These are phyloP conservation scores for Hibiscus mutabilis DNA, from an alignment of 345 rosid genomes.

Conservation along the genomic window DNA sequence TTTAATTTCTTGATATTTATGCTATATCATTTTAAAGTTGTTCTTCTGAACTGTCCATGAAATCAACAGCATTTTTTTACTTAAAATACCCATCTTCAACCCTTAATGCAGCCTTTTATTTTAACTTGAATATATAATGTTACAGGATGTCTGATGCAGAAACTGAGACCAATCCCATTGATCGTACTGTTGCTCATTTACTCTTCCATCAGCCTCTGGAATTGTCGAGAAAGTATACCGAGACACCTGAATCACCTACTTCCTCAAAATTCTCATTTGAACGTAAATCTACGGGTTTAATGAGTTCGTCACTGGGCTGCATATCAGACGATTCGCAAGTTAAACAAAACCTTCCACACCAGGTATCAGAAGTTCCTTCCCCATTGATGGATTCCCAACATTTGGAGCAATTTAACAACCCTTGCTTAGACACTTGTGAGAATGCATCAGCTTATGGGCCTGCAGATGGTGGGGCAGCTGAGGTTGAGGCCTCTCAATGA, in stretches of 20 bases:
- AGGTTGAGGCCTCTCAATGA: neutral
- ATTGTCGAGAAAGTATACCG: slow-evolving; percentile 35
- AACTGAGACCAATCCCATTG: slow-evolving; percentile 84
- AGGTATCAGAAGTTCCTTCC: slow-evolving; percentile 20
- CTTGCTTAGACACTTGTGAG: slow-evolving; percentile 19
- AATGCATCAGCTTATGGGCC: slow-evolving; percentile 25
- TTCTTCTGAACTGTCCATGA: neutral
- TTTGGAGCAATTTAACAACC: slow-evolving; percentile 3
- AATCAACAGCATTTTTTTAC: neutral
- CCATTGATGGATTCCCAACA: slow-evolving; percentile 11
- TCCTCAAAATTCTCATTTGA: slow-evolving; percentile 37
- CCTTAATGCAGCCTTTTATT: neutral
- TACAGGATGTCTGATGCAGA: slow-evolving; percentile 39
- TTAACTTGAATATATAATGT: neutral
- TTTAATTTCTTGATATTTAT: neutral
- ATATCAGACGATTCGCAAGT: slow-evolving; percentile 21
- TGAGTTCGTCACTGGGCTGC: slow-evolving; percentile 22
- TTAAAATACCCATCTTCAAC: neutral
- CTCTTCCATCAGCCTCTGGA: slow-evolving; percentile 75
- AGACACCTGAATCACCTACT: slow-evolving; percentile 52
- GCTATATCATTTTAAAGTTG: neutral
- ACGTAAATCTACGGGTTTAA: slow-evolving; percentile 19
- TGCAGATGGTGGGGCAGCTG: slow-evolving; percentile 15
- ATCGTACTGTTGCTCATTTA: slow-evolving; percentile 80
- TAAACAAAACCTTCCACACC: slow-evolving; percentile 15